Conservation (phyloP, 441 rosid genomes). For the Raphanus hybrid region DNA sequence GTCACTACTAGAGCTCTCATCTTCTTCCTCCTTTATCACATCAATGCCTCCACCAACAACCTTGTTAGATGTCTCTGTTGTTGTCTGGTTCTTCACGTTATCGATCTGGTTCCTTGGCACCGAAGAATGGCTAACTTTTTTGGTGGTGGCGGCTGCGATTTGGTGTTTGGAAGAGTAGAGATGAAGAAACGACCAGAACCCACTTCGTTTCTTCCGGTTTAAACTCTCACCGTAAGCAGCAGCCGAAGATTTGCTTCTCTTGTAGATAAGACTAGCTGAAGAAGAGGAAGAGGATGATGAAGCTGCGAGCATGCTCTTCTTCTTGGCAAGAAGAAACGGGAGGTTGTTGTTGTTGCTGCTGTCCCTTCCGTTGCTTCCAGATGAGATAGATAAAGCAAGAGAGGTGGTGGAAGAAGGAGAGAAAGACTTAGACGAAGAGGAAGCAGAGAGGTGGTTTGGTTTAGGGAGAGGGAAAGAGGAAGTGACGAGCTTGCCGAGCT, state of each 20-base stretch:
- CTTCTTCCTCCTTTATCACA: slow-evolving; percentile 43
- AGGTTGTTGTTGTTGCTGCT: slow-evolving; percentile 41
- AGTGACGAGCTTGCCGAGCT: slow-evolving; percentile 95
- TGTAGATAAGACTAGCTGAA: slow-evolving; percentile 59
- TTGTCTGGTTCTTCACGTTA: slow-evolving; percentile 4
- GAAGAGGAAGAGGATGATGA: slow-evolving; percentile 45
- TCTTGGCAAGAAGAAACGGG: slow-evolving; percentile 76
- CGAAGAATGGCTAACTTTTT: slow-evolving; percentile 36
- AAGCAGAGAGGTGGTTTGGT: slow-evolving; percentile 60
- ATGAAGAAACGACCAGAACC: slow-evolving; percentile 92
- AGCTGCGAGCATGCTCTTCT: slow-evolving; percentile 74
- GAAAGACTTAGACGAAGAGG: slow-evolving; percentile 54
- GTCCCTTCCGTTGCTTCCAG: slow-evolving; percentile 20
- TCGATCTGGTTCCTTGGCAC: slow-evolving; percentile 27
- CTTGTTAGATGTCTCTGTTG: slow-evolving; percentile 10
- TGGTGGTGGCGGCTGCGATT: slow-evolving; percentile 27
- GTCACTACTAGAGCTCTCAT: slow-evolving; percentile 27
- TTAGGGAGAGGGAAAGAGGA: slow-evolving; percentile 74
- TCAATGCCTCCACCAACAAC: slow-evolving; percentile 36
- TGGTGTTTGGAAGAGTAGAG: slow-evolving; percentile 48
- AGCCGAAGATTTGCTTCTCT: slow-evolving; percentile 81
- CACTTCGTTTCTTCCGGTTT: slow-evolving; percentile 56
- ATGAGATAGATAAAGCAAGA: slow-evolving; percentile 50
- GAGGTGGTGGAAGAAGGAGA: slow-evolving; percentile 42
- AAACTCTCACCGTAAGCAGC: slow-evolving; percentile 39